Base-by-base conservation (phyloP, 2,329 filamentous ascomycete species). In the Pyrenochaeta sp. region DNA sequence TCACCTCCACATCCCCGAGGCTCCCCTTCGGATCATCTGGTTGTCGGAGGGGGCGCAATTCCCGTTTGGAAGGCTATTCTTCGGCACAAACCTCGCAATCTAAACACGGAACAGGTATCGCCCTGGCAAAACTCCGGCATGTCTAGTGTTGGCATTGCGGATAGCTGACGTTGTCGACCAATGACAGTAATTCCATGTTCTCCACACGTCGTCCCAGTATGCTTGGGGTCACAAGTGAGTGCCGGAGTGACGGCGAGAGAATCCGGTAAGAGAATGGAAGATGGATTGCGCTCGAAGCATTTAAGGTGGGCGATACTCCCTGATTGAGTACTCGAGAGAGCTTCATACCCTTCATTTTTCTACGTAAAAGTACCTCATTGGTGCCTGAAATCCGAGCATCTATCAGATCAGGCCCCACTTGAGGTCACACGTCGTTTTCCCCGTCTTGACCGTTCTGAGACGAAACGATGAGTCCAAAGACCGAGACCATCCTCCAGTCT, bases 401-500 rank as follows among this genome's bases (percentile, higher is more conserved):
- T n/a, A n/a, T n/a, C n/a, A n/a, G n/a, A n/a, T n/a, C n/a, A n/a
- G n/a, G n/a, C n/a, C n/a, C n/a, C n/a, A n/a, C n/a, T n/a, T n/a
- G n/a, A n/a, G n/a, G n/a, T n/a, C n/a, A 19, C 22, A 23, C n/a
- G 14, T 11, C 29, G n/a, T 29, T 18, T 27, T 38, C 17, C 14
- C 17, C 7, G 28, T 27, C 15, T 14, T 21, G 10, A 14, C 23
- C 21, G n/a, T 13, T 18, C 27, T 26, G n/a, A 14, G 28, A 21
- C 11, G 11, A 29, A 26, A 50, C 18, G 7, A 62, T 67, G 57
- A 55, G 53, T 41, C 41, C 55, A 6, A 58, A 61, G 18, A 45
- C 68, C 15, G 62, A 69, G 27, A 48, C 31, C n/a, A 51, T 67
- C 21, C 51, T 71, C 8, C 53, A 58, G 46, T 63, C 65, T 28